phyloP scores from a whole-genome alignment of 148 eudicot genomes.

The Chenopodium quinoa region DNA sequence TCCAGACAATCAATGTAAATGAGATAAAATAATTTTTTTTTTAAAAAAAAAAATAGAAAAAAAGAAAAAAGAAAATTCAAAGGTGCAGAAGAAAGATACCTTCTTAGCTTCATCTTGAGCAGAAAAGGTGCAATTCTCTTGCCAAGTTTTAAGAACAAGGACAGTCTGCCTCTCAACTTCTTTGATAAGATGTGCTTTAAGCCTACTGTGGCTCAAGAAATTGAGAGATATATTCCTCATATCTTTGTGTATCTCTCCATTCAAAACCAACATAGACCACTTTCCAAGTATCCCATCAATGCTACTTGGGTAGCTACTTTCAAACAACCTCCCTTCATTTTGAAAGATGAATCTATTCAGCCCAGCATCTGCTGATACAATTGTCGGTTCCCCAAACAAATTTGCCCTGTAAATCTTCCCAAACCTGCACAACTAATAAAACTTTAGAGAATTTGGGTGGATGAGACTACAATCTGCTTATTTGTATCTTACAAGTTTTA shows the following conservation, averaged over 20 bases:
- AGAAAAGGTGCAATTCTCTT: constrained; percentile 57
- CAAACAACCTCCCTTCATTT: constrained; percentile 88
- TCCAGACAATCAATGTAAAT: not conserved
- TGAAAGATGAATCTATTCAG: constrained; percentile 72
- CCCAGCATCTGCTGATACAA: constrained; percentile 90
- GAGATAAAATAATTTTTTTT: too few relatives aligned
- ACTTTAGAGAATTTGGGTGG: not conserved
- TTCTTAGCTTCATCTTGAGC: constrained; percentile 97
- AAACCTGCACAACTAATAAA: constrained; percentile 45
- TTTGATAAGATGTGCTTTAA: constrained; percentile 64
- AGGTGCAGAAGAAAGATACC: constrained; percentile 36
- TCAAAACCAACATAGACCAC: constrained; percentile 95
- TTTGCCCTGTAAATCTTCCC: constrained; percentile 94
- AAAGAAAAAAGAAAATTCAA: not conserved
- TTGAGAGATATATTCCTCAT: constrained; percentile 92
- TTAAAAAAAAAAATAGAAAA: too few relatives aligned
- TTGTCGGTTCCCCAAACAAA: constrained; percentile 88
- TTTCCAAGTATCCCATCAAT: constrained; percentile 97
- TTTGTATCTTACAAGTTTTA: not conserved
- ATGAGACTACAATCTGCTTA: not conserved
- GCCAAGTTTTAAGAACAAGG: constrained; percentile 71
- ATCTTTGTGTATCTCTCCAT: constrained; percentile 93
- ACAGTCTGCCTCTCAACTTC: constrained; percentile 77
- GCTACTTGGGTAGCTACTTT: constrained; percentile 90
- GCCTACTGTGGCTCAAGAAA: constrained; percentile 81